Base-by-base conservation (phyloP, 768 basidiomycete genomes). In the Pholiota microspora region DNA sequence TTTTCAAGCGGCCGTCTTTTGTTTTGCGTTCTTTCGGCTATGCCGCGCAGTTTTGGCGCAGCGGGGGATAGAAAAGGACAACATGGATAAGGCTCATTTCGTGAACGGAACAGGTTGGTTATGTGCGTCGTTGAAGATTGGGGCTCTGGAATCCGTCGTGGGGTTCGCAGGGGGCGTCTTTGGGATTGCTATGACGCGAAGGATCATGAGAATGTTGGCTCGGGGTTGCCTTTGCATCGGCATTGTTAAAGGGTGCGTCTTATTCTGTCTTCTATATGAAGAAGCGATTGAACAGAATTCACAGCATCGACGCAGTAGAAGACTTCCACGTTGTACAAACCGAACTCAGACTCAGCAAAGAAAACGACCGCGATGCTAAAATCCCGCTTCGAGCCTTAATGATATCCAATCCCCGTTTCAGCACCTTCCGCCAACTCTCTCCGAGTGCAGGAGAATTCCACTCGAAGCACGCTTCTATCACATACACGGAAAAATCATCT, bases 101-200 rank as follows among this genome's bases (percentile, higher is more conserved):
- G 71, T 85, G 59, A 78, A 75, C 54, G 90, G 89, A 8, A 77
- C 81, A 8, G 81, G 74, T 15, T 92, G 88, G 88, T 74, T 90
- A 42, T 71, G 77, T n/a, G 71, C 63, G 0, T 87, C 81, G 2
- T 64, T 87, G 52, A 79, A 82, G 62, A 62, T 91, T 23, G 86
- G 87, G 8, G 80, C 81, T 2, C 64, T 85, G 45, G 90, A 92
- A 68, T 82, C 79, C 4, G 66, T 82, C 5, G 62, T 85, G 8
- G 90, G 88, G 0, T 90, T 89, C 59, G 77, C 76, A 2, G 68
- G 71, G 12, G 75, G 73, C 24, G 72, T 73, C 7, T 89, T 89
- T 61, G 79, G 75, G 0, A 59, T 78, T 8, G 69, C 75, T 0
- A 58, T 92, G 12, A 73, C 78, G 7, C 75, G 90, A 32, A 79